Evolutionary conservation across 441 rosid species (phyloP).

Genomic region (Pelargonium myrrhifolium): DNA sequence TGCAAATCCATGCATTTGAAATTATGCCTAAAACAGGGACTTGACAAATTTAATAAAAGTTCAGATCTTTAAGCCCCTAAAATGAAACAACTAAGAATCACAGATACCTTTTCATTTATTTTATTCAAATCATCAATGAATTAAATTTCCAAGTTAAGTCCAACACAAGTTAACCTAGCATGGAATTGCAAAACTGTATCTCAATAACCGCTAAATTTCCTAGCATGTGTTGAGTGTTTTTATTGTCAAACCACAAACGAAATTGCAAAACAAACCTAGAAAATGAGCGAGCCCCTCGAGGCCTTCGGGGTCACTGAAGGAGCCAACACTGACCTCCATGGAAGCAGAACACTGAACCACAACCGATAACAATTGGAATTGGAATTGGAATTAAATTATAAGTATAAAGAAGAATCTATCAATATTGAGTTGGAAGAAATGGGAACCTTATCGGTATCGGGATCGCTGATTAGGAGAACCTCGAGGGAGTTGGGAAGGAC

Average conservation of each 20-base stretch:
- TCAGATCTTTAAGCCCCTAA: not conserved
- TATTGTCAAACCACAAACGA: not conserved
- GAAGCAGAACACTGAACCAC: slow-evolving; percentile 77
- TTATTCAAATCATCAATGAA: not conserved
- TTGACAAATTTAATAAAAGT: not conserved
- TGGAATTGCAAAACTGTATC: too few species aligned
- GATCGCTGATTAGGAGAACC: slow-evolving; percentile 73
- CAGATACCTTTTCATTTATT: not conserved
- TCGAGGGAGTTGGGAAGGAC: slow-evolving; percentile 60
- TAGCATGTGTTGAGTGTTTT: too few species aligned
- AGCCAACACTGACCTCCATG: slow-evolving; percentile 77
- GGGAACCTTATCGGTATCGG: slow-evolving; percentile 70
- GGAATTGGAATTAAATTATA: not conserved
- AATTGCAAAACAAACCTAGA: slow-evolving; percentile 40
- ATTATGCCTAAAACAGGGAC: not conserved
- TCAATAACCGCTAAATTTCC: too few species aligned
- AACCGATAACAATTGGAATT: not conserved
- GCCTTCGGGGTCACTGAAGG: slow-evolving; percentile 72
- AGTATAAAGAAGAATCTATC: too few species aligned
- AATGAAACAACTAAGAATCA: not conserved
- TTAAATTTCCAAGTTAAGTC: not conserved
- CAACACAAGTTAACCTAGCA: not conserved
- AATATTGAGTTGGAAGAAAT: not conserved
- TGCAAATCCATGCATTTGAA: not conserved
- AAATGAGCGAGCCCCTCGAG: slow-evolving; percentile 94